Conservation (phyloP, 192 early-diverging fungal genomes). For the Coemansia sp. region DNA sequence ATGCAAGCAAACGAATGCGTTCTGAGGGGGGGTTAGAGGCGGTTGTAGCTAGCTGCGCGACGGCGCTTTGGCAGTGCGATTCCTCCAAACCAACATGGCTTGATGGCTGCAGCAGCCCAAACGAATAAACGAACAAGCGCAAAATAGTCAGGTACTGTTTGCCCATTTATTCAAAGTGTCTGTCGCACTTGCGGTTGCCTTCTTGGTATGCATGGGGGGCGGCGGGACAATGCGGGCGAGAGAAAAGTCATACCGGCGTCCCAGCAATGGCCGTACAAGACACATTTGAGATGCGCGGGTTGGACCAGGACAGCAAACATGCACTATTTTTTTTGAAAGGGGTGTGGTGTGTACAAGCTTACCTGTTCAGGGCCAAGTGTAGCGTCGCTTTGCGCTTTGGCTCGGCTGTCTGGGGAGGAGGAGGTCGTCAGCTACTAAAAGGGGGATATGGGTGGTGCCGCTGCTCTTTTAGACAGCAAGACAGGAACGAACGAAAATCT, state of each 20-base stretch:
- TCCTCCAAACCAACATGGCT: conserved; percentile 32
- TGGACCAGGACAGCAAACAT: background rate
- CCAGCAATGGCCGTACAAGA: background rate
- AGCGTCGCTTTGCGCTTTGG: background rate
- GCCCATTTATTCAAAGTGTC: background rate
- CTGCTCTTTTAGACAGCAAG: background rate
- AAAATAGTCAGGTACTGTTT: conserved; percentile 3
- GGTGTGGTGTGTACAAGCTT: background rate
- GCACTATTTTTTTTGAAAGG: conserved; percentile 1
- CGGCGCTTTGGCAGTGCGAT: conserved; percentile 24
- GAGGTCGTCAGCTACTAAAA: background rate
- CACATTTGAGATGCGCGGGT: background rate
- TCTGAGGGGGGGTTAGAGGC: conserved; percentile 2
- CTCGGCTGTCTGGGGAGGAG: background rate
- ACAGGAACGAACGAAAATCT: background rate
- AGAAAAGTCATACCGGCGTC: background rate
- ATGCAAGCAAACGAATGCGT: background rate
- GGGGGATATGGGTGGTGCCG: background rate
- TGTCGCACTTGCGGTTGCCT: background rate
- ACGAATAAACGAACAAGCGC: background rate
- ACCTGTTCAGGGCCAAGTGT: background rate
- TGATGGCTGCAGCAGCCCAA: conserved; percentile 32
- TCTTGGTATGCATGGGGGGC: background rate
- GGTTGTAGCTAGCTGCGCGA: conserved; percentile 5
- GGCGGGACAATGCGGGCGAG: background rate